Percentiles rank a stretch among this genome's conserved stretches.
Evolutionary conservation across 495 filamentous ascomycete genomes (phyloP).

Genomic region (Trichoderma orchidacearum): DNA sequence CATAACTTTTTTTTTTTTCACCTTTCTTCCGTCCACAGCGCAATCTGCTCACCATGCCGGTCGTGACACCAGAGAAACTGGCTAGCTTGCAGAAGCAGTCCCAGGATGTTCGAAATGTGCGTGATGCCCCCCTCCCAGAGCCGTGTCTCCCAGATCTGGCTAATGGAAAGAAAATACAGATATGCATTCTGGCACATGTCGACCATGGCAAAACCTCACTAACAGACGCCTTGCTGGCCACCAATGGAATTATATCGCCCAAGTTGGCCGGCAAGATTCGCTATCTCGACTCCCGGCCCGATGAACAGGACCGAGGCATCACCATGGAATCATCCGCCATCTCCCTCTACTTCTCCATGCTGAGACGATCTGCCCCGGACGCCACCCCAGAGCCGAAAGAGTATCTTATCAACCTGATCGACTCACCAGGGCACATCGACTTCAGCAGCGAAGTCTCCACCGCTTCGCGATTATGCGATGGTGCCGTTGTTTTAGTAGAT

Average conservation of each 20-base stretch:
- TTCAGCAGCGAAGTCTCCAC: conserved; percentile 98
- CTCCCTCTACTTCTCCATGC: conserved; percentile 88
- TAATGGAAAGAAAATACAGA: conserved; percentile 40
- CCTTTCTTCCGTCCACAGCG: neutral
- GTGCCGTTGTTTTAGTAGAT: conserved; percentile 90
- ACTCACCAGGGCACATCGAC: conserved; percentile 96
- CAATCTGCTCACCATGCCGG: conserved; percentile 51
- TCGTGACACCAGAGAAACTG: conserved; percentile 76
- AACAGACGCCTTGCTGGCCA: conserved; percentile 90
- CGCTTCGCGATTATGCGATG: conserved; percentile 87
- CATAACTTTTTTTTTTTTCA: neutral
- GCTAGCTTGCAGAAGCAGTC: conserved; percentile 71
- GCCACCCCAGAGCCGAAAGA: conserved; percentile 60
- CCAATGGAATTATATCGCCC: conserved; percentile 98
- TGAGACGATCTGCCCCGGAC: conserved; percentile 51
- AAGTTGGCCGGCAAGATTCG: conserved; percentile 96
- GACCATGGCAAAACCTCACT: conserved; percentile 99
- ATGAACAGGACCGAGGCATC: conserved; percentile 94
- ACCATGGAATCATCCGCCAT: conserved; percentile 99
- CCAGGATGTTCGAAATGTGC: conserved; percentile 80
- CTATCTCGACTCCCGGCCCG: conserved; percentile 90
- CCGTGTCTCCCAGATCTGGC: neutral
- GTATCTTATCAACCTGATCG: conserved; percentile 94
- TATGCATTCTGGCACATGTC: conserved; percentile 95
- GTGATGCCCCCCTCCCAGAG: conserved; percentile 21